These are phyloP conservation scores for Haematococcus lacustris DNA, from an alignment of 139 green algal species.

Conservation along the genomic window DNA sequence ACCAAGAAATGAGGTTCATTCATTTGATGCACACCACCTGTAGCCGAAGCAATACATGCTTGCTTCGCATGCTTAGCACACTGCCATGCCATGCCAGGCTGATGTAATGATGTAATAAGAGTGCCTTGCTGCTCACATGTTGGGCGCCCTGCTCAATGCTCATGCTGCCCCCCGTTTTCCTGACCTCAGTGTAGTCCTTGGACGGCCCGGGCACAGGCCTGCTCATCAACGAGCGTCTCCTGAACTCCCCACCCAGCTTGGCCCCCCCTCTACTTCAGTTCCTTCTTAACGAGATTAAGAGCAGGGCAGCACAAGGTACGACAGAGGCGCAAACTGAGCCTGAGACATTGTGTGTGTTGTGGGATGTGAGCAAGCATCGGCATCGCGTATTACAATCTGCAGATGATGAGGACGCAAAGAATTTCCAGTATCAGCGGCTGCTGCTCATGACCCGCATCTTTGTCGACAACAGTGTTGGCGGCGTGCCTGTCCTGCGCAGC, in stretches of 20 bases:
- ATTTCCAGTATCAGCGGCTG: constrained; percentile 56
- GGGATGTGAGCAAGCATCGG: not conserved
- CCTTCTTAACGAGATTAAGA: constrained; percentile 71
- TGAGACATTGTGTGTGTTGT: not conserved
- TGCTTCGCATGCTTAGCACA: too few species aligned
- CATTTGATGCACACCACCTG: too few species aligned
- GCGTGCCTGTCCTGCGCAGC: not conserved
- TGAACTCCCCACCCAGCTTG: constrained; percentile 81
- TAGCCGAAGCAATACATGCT: too few species aligned
- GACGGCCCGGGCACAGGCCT: constrained; percentile 45
- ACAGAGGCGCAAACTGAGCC: not conserved
- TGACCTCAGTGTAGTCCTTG: constrained; percentile 54
- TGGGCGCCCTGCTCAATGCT: not conserved
- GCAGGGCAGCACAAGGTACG: constrained; percentile 44
- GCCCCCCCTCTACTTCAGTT: constrained; percentile 72
- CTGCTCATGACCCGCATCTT: constrained; percentile 62
- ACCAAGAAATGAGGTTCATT: too few species aligned
- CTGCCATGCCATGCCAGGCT: too few species aligned
- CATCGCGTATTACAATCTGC: not conserved
- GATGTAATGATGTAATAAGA: too few species aligned
- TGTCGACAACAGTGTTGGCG: constrained; percentile 20
- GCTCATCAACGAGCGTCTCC: constrained; percentile 79
- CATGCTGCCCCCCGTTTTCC: too few species aligned
- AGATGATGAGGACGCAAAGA: not conserved
- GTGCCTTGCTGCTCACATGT: too few species aligned